These are phyloP conservation scores for Diphasiastrum complanatum DNA, from an alignment of 83 land plant genomes.

Conservation along the genomic window DNA sequence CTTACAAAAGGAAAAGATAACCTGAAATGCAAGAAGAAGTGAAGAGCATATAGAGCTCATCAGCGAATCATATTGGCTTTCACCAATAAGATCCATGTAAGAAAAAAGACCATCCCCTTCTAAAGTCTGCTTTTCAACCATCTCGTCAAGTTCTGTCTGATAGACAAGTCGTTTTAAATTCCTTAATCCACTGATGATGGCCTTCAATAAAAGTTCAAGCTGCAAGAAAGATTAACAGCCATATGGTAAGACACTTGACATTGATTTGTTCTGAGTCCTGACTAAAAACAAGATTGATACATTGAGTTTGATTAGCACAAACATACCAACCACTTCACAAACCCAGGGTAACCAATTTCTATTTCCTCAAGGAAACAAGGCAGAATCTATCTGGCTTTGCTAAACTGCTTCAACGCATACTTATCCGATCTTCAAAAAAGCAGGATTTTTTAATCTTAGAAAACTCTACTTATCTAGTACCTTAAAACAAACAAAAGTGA, in stretches of 20 bases:
- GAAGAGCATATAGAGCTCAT: constrained; percentile 3
- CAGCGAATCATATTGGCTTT: constrained; percentile 11
- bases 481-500: too few species aligned
- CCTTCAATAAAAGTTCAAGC: constrained; percentile 8
- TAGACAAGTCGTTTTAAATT: constrained; percentile 9
- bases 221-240: background rate
- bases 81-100: constrained; percentile 34
- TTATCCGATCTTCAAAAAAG: too few species aligned
- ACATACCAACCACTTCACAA: too few species aligned
- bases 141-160: constrained; percentile 16
- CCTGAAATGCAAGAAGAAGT: constrained; percentile 15
- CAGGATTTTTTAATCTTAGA: too few species aligned
- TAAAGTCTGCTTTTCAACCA: constrained; percentile 25
- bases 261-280: background rate
- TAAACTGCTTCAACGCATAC: too few species aligned
- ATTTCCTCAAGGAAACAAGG: too few species aligned
- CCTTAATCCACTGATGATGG: constrained; percentile 15
- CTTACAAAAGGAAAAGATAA: too few species aligned
- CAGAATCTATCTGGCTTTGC: too few species aligned
- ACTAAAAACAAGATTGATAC: too few species aligned
- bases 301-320: too few species aligned
- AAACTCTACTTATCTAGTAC: too few species aligned
- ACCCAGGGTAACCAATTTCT: too few species aligned
- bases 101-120: constrained; percentile 11
- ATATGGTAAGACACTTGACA: background rate